Percentiles rank a stretch among this genome's conserved stretches.
Evolutionary conservation across 352 stramenopile genomes (phyloP).

Genomic region (Paralagenidium karlingii): DNA sequence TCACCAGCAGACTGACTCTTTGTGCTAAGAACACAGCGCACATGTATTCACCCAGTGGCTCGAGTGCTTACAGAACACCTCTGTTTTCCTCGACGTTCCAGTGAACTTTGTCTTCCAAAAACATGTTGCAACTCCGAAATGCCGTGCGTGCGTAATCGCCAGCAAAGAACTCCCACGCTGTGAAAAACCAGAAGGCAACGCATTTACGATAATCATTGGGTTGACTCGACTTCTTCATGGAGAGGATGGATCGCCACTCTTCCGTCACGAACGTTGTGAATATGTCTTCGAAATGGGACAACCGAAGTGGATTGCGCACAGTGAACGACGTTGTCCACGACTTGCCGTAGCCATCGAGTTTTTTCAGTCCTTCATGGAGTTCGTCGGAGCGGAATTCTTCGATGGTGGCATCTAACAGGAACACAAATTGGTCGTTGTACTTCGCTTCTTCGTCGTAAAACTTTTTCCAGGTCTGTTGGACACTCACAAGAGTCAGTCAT

Average conservation of each 20-base stretch:
- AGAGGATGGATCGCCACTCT: slow-evolving; percentile 64
- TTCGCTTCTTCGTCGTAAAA: slow-evolving; percentile 82
- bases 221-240: slow-evolving; percentile 72
- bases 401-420: slow-evolving; percentile 51
- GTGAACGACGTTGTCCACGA: slow-evolving; percentile 74
- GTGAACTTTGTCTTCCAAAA: slow-evolving; percentile 68
- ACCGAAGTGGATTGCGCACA: slow-evolving; percentile 51
- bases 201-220: slow-evolving; percentile 82
- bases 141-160: slow-evolving; percentile 56
- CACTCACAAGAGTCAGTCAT: neutral
- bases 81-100: too few relatives aligned
- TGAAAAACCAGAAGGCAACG: slow-evolving; percentile 81
- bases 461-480: slow-evolving; percentile 65
- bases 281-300: slow-evolving; percentile 63
- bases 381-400: slow-evolving; percentile 51
- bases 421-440: slow-evolving; percentile 78
- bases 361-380: slow-evolving; percentile 59
- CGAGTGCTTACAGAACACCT: too few relatives aligned
- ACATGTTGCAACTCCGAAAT: slow-evolving; percentile 81
- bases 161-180: slow-evolving; percentile 70
- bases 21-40: too few relatives aligned
- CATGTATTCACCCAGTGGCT: too few relatives aligned
- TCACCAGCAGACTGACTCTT: too few relatives aligned
- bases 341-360: slow-evolving; percentile 71
- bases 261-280: slow-evolving; percentile 56